A percentile compares a stretch with the other conserved stretches of the same genome.
phyloP scores from a whole-genome alignment of 257 asterid genomes.

The Ophiorrhiza pumila region DNA sequence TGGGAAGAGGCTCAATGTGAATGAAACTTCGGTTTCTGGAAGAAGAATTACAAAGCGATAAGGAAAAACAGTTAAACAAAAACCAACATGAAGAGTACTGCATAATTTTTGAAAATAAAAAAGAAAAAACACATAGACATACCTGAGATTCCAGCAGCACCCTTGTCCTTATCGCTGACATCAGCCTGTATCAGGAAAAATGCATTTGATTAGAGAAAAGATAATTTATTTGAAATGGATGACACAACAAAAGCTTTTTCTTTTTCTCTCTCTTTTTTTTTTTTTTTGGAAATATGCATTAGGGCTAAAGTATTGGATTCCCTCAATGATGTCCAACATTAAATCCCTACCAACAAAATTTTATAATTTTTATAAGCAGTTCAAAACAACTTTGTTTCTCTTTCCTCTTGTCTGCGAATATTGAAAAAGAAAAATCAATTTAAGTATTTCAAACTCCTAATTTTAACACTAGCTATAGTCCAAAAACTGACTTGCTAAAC shows the following conservation, averaged over 20 bases:
- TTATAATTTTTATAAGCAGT: neutral
- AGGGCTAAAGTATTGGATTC: neutral
- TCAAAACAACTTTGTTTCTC: neutral
- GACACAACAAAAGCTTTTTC: constrained; percentile 5
- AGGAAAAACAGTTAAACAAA: constrained; percentile 1
- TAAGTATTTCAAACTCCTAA: neutral
- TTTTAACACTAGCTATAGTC: neutral
- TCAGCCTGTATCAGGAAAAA: constrained; percentile 39
- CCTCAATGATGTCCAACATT: neutral
- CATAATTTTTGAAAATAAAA: constrained; percentile 6
- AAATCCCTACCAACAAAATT: neutral
- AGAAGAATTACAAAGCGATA: constrained; percentile 15
- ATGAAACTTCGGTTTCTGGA: constrained; percentile 73
- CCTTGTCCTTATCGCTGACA: constrained; percentile 31
- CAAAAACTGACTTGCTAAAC: neutral
- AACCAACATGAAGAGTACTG: neutral
- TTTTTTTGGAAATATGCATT: too few relatives aligned
- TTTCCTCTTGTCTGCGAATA: neutral
- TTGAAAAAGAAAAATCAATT: neutral
- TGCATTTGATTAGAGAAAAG: constrained; percentile 2
- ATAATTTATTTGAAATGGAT: neutral
- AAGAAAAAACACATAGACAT: constrained; percentile 18
- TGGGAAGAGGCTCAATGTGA: constrained; percentile 66
- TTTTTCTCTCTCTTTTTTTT: neutral
- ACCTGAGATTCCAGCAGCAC: constrained; percentile 41